Percentiles rank a stretch among this genome's conserved stretches.
These are phyloP conservation scores for Coemansia erecta DNA, from an alignment of 192 early-diverging fungal species.

Conservation along the genomic window DNA sequence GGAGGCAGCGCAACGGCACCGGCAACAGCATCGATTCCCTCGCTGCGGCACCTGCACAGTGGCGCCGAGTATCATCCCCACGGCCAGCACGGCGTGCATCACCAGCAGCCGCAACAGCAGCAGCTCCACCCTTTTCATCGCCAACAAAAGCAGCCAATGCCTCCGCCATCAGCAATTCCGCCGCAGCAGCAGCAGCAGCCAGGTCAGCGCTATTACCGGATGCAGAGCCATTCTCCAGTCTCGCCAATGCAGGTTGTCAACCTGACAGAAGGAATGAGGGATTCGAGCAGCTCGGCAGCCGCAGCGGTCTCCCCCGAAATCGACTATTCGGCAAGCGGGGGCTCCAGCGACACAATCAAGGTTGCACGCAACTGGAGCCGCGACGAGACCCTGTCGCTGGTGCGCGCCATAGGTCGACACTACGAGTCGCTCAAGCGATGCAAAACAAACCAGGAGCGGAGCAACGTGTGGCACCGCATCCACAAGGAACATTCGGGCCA, in stretches of 20 bases:
- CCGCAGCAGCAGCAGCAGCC: not conserved
- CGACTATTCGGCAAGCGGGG: not conserved
- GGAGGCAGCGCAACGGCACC: not conserved
- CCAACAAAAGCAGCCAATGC: not conserved
- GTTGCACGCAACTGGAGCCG: constrained; percentile 53
- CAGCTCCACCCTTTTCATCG: too few species aligned
- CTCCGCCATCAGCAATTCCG: not conserved
- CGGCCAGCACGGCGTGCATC: not conserved
- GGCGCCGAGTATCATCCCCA: not conserved
- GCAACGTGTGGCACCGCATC: constrained; percentile 52
- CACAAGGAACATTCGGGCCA: constrained; percentile 53
- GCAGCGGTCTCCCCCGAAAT: not conserved
- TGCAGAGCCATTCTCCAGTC: not conserved
- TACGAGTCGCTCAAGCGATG: constrained; percentile 49
- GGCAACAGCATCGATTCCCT: not conserved
- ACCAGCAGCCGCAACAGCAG: too few species aligned
- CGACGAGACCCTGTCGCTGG: constrained; percentile 49
- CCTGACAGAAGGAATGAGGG: too few species aligned
- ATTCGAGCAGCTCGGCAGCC: not conserved
- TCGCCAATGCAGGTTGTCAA: constrained; percentile 4
- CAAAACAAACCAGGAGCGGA: constrained; percentile 56
- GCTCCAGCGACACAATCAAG: constrained; percentile 24
- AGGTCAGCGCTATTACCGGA: not conserved
- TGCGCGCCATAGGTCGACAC: constrained; percentile 47
- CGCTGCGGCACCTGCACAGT: constrained; percentile 8